Conservation (phyloP, 2,329 filamentous ascomycete genomes). For the Fulvia fulva region DNA sequence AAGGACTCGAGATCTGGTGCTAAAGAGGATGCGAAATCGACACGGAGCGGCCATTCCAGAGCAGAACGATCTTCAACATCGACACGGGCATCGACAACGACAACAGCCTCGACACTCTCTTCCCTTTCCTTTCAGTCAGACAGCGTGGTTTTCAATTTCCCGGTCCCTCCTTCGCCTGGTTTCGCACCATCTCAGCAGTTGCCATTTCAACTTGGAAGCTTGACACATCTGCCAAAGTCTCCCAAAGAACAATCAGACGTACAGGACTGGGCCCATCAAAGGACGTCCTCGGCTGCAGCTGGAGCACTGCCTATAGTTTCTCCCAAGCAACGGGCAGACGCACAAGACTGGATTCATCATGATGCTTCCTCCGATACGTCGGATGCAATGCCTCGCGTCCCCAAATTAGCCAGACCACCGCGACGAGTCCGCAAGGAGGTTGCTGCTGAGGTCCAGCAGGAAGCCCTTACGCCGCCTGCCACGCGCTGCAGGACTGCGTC, state of each 20-base stretch:
- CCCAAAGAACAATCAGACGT: not conserved
- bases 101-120: not conserved
- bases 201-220: not conserved
- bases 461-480: not conserved
- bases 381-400: too few species aligned
- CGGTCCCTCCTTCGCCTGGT: not conserved
- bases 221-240: not conserved
- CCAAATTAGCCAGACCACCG: not conserved
- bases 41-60: not conserved
- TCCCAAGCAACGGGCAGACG: too few species aligned
- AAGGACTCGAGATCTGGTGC: not conserved
- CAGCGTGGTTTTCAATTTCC: not conserved
- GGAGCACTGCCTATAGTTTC: not conserved
- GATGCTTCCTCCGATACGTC: not conserved
- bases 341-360: not conserved
- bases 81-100: not conserved
- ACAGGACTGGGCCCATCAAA: not conserved
- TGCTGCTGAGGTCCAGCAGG: not conserved
- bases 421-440: not conserved
- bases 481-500: not conserved
- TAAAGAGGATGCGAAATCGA: not conserved
- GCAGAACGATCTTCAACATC: not conserved
- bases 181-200: not conserved
- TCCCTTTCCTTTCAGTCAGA: not conserved
- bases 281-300: not conserved